Percentiles rank a stretch among this genome's conserved stretches.
Evolutionary conservation across 2,329 filamentous ascomycete genomes (phyloP).

Genomic region (Sporothrix curviconia): DNA sequence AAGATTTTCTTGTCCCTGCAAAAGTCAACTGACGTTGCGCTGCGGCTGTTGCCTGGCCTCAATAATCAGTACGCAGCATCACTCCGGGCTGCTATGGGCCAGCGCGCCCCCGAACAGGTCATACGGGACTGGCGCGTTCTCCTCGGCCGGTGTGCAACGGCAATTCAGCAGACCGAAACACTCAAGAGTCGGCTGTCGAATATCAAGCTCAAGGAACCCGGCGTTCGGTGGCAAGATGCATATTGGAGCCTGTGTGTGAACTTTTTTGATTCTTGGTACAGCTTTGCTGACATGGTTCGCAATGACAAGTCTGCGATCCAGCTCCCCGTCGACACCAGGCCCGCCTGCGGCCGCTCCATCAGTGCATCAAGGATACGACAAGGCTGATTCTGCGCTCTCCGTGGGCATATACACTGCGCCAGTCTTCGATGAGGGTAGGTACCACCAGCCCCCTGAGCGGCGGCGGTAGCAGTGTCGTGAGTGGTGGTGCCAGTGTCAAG

Average conservation of each 20-base stretch:
- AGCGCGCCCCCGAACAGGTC: constrained; percentile 52
- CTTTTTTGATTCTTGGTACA: constrained; percentile 64
- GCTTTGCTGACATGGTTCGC: constrained; percentile 57
- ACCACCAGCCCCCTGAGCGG: constrained; percentile 26
- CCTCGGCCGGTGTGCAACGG: constrained; percentile 62
- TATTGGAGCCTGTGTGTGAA: constrained; percentile 69
- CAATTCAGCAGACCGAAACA: constrained; percentile 66
- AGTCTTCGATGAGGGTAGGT: constrained; percentile 28
- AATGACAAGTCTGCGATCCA: constrained; percentile 45
- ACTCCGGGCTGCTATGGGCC: constrained; percentile 56
- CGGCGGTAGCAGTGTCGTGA: constrained; percentile 13
- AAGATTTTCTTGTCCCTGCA: constrained; percentile 72
- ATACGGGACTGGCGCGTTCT: constrained; percentile 63
- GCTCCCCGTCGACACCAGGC: constrained; percentile 62
- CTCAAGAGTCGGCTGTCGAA: constrained; percentile 66
- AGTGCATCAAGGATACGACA: constrained; percentile 72
- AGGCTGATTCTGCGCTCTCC: constrained; percentile 60
- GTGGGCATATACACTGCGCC: constrained; percentile 41
- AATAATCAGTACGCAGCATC: constrained; percentile 59
- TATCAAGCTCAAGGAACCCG: constrained; percentile 81
- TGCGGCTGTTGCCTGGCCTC: constrained; percentile 64
- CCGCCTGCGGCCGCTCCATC: constrained; percentile 73
- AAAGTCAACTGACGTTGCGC: constrained; percentile 65
- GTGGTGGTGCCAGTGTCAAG: neutral
- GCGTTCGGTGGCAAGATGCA: constrained; percentile 55